Percentiles rank a stretch among this genome's conserved stretches.
Evolutionary conservation across 2,329 filamentous ascomycete genomes (phyloP).

Genomic region (Scedosporium minutisporum): DNA sequence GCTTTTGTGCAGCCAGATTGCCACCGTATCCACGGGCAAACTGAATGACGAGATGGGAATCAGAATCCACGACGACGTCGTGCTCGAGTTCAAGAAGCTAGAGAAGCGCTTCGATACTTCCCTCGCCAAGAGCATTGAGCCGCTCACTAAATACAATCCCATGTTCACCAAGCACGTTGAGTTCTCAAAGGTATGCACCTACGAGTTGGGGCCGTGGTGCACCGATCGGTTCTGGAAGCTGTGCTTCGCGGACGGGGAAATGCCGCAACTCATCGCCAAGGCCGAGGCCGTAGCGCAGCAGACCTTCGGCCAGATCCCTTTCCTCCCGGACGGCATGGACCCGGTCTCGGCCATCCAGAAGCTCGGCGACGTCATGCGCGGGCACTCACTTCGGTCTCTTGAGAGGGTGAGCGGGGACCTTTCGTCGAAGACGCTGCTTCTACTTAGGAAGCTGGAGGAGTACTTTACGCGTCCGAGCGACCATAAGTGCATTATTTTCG

Average conservation of each 20-base stretch:
- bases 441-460: conserved; percentile 50
- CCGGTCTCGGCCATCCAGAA: conserved; percentile 34
- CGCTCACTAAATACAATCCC: conserved; percentile 27
- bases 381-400: conserved; percentile 34
- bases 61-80: conserved; percentile 39
- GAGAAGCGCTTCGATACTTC: conserved; percentile 48
- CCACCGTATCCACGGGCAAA: conserved; percentile 48
- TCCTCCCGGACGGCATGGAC: neutral
- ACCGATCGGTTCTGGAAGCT: conserved; percentile 74
- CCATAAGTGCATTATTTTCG: conserved; percentile 78
- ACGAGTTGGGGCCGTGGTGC: conserved; percentile 72
- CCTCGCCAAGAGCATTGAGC: conserved; percentile 49
- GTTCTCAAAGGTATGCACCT: conserved; percentile 49
- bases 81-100: conserved; percentile 33
- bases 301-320: neutral
- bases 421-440: conserved; percentile 62
- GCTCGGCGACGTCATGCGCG: conserved; percentile 45
- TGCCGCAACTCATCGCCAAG: conserved; percentile 49
- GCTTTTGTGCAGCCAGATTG: conserved; percentile 72
- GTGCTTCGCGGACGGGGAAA: conserved; percentile 52
- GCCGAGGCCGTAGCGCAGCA: conserved; percentile 17
- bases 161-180: conserved; percentile 48
- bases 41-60: conserved; percentile 15
- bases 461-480: conserved; percentile 51
- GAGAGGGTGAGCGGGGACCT: conserved; percentile 28